These are phyloP conservation scores for Saturnispora besseyi DNA, from an alignment of 805 yeast species.

Conservation along the genomic window DNA sequence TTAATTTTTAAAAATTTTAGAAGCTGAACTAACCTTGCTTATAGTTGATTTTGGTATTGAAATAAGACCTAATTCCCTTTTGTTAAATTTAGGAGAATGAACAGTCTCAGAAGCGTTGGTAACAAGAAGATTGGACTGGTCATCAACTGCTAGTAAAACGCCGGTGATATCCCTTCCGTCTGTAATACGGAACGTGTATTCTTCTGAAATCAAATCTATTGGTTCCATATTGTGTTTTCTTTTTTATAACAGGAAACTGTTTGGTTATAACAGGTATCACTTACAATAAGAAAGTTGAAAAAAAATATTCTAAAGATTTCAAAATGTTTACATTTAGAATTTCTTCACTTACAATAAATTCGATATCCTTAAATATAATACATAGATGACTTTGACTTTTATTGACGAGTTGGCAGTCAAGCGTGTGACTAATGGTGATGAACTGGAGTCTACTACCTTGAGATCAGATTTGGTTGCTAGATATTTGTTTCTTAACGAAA, in stretches of 20 bases:
- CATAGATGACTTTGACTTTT: conserved; percentile 3
- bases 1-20: background rate
- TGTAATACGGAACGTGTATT: conserved; percentile 19
- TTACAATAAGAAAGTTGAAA: background rate
- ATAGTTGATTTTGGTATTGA: conserved; percentile 41
- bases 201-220: conserved; percentile 28
- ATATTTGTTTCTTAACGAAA: conserved; percentile 26
- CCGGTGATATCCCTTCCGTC: conserved; percentile 32
- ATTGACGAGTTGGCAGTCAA: conserved; percentile 21
- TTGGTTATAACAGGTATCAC: background rate
- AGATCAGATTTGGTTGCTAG: conserved; percentile 29
- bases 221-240: conserved; percentile 9
- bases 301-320: background rate
- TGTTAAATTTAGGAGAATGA: background rate
- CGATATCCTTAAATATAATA: background rate
- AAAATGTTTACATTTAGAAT: background rate
- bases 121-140: conserved; percentile 33
- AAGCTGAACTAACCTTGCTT: conserved; percentile 20
- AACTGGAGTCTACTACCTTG: conserved; percentile 23
- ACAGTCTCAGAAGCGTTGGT: conserved; percentile 30
- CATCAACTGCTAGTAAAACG: conserved; percentile 34
- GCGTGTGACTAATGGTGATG: conserved; percentile 18
- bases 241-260: background rate
- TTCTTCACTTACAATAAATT: background rate
- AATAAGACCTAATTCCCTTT: conserved; percentile 42